Evolutionary conservation across 2,329 filamentous ascomycete species (phyloP).

Genomic region (Penicillium sp.): DNA sequence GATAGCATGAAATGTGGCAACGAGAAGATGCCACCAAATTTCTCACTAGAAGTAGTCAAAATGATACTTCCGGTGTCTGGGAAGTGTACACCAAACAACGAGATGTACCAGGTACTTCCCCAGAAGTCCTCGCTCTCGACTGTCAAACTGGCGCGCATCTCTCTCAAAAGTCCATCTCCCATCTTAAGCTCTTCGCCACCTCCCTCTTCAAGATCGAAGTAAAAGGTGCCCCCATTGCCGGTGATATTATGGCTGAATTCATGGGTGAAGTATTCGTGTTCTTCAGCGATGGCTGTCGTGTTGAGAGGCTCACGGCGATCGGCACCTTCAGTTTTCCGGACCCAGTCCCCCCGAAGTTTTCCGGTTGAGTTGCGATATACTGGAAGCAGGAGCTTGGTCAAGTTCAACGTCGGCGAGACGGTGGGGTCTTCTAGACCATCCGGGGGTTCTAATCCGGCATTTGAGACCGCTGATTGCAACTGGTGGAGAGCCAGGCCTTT

Average conservation of each 20-base stretch:
- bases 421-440: constrained; percentile 28
- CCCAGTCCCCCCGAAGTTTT: constrained; percentile 73
- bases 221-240: constrained; percentile 66
- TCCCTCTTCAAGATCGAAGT: constrained; percentile 64
- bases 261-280: constrained; percentile 63
- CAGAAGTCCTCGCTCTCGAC: constrained; percentile 69
- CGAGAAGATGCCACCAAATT: constrained; percentile 87
- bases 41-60: constrained; percentile 87
- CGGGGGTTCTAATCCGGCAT: constrained; percentile 34
- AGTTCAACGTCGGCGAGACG: constrained; percentile 31
- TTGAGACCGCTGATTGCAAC: constrained; percentile 36
- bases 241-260: constrained; percentile 81
- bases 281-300: constrained; percentile 63
- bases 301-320: constrained; percentile 57
- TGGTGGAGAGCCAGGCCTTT: constrained; percentile 64
- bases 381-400: constrained; percentile 48
- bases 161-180: constrained; percentile 59
- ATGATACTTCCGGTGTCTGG: constrained; percentile 75
- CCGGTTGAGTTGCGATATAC: constrained; percentile 80
- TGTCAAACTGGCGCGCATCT: constrained; percentile 67
- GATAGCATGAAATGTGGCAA: constrained; percentile 77
- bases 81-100: constrained; percentile 82
- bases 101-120: constrained; percentile 75
- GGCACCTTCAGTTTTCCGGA: constrained; percentile 55
- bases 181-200: constrained; percentile 40